Evolutionary conservation across 345 rosid species (phyloP), one percentile per base, ranked within the genome.

Genomic region (Linum trigynum): DNA sequence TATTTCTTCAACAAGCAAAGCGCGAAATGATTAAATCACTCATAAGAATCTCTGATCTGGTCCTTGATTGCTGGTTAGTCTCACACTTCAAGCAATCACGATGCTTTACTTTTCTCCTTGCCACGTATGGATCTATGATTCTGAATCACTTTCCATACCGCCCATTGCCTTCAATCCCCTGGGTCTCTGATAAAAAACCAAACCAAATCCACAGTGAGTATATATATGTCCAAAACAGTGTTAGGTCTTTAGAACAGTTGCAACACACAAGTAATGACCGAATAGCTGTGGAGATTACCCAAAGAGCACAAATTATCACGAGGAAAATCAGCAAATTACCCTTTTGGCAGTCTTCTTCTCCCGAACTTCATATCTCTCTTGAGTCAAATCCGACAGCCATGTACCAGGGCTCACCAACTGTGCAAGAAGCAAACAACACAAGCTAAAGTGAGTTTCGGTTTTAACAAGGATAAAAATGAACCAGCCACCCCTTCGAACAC

Each of bases 341-440:
- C 86, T 92, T 79, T 89, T 92, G 51, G 96, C 86, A 64, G 92
- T 74, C 76, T 86, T 89, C 81, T 89, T 92, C 85, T 92, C 98
- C 73, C 95, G 81, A 35, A 92, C 96, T 81, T 89, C 95, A 65
- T 92, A 89, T 63, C 95, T 81, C 81, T 92, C 95, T 60, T 80
- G 89, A 73, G 89, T 83, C 37, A 89, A 64, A 70, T 89, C 96
- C 7, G 96, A 82, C 74, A 92, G 72, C 98, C 96, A 92, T 39
- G 86, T 81, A 66, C 98, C 98, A 23, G 96, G 98, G 76, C 95
- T 86, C 67, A 79, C 96, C 82, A 87, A 70, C 98, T 89, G 81
- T 79, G 57, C 50, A 38, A 45, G 42, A 23, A n/a, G 7, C 65
- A 41, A 36, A 39, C 17, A 50, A 38, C 16, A 43, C 23, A 42